These are phyloP conservation scores for Crithidia sp. DNA, from an alignment of 208 protist genomes.

Conservation along the genomic window DNA sequence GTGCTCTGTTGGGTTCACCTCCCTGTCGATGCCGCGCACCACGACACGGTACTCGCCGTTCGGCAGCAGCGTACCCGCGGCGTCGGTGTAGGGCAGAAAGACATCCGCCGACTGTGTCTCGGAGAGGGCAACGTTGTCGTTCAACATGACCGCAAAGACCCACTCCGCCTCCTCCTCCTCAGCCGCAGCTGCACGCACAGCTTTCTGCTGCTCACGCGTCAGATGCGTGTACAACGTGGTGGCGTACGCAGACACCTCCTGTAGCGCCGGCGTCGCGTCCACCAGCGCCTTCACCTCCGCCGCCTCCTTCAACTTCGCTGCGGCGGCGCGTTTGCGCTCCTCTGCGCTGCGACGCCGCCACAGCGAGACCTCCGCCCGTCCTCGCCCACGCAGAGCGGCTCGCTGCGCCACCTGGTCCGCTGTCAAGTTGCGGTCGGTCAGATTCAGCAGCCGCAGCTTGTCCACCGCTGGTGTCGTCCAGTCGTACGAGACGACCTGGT, in stretches of 20 bases:
- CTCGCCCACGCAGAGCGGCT: constrained; percentile 32
- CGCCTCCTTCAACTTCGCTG: constrained; percentile 20
- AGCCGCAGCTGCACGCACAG: background rate
- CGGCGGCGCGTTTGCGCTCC: constrained; percentile 38
- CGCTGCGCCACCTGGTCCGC: constrained; percentile 56
- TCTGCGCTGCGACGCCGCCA: constrained; percentile 60
- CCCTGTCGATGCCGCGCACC: constrained; percentile 71
- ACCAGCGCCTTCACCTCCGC: constrained; percentile 42
- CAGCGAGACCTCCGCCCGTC: constrained; percentile 76
- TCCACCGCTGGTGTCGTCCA: constrained; percentile 60
- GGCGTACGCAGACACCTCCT: constrained; percentile 64
- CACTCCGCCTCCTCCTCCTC: constrained; percentile 49
- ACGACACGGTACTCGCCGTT: constrained; percentile 81
- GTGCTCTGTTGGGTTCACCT: constrained; percentile 33
- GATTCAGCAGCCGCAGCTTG: constrained; percentile 34
- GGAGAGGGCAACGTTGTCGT: constrained; percentile 70
- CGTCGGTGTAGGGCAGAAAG: constrained; percentile 70
- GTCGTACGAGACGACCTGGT: constrained; percentile 62
- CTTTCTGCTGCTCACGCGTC: constrained; percentile 25
- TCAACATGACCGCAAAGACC: constrained; percentile 85
- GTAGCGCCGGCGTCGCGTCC: constrained; percentile 39
- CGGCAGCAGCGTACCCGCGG: constrained; percentile 44
- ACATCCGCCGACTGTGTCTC: constrained; percentile 52
- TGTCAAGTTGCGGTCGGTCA: constrained; percentile 44
- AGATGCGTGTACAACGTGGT: constrained; percentile 50